Percentiles rank a stretch among this genome's conserved stretches.
Conservation (phyloP, 345 rosid species). For the Carallia brachiata region DNA sequence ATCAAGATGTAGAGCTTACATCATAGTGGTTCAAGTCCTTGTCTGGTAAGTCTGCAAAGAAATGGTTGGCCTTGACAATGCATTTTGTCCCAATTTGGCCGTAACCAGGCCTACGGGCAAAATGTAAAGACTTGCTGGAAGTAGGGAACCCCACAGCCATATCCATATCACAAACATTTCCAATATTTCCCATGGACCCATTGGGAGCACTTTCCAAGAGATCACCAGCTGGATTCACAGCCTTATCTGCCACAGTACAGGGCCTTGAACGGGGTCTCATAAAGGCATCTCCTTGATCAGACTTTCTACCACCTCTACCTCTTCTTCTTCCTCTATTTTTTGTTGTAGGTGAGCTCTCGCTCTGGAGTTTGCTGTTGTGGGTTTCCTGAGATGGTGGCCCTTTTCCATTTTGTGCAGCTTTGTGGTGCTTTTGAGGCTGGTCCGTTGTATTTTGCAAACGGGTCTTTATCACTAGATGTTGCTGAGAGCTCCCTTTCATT, state of each 20-base stretch:
- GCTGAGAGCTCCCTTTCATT: constrained; percentile 80
- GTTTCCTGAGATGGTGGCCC: constrained; percentile 47
- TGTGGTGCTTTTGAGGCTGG: constrained; percentile 51
- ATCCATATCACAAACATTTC: constrained; percentile 33
- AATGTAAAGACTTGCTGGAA: constrained; percentile 69
- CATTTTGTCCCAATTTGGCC: constrained; percentile 88
- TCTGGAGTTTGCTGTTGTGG: constrained; percentile 37
- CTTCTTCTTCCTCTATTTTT: constrained; percentile 75
- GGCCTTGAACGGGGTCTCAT: constrained; percentile 95
- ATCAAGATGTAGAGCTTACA: constrained; percentile 47
- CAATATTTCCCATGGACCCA: constrained; percentile 32
- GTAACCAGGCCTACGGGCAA: constrained; percentile 83
- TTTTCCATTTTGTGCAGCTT: constrained; percentile 69
- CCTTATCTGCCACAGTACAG: constrained; percentile 64
- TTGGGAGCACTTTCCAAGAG: constrained; percentile 28
- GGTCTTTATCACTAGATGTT: constrained; percentile 61
- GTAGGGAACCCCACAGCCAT: constrained; percentile 47
- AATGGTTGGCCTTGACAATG: constrained; percentile 97
- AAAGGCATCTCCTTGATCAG: constrained; percentile 82
- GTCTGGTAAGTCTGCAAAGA: constrained; percentile 81
- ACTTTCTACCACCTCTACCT: constrained; percentile 91
- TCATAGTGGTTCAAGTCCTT: constrained; percentile 96
- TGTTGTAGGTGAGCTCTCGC: constrained; percentile 62
- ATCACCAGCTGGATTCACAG: constrained; percentile 35
- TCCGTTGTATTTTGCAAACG: constrained; percentile 56